Evolutionary conservation across 257 asterid species (phyloP).

Genomic region (Nicotiana undulata): DNA sequence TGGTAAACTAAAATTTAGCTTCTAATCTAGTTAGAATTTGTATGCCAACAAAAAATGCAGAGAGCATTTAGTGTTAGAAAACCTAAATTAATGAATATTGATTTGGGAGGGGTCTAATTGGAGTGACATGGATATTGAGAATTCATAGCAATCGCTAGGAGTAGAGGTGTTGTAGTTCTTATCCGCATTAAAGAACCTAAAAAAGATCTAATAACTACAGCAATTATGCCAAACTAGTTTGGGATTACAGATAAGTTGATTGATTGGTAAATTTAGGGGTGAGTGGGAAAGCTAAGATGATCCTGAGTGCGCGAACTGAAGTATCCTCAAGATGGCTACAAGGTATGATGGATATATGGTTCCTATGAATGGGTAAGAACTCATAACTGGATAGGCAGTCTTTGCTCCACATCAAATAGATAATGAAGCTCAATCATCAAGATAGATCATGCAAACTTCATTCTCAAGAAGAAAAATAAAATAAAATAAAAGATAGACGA

Average conservation of each 20-base stretch:
- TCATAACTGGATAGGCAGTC: background rate
- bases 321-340: background rate
- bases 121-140: too few species aligned
- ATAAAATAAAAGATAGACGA: too few species aligned
- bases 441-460: background rate
- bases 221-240: background rate
- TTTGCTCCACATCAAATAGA: background rate
- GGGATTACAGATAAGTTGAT: background rate
- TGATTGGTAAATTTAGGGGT: background rate
- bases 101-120: too few species aligned
- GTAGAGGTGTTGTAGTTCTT: background rate
- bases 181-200: background rate
- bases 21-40: too few species aligned
- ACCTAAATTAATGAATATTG: too few species aligned
- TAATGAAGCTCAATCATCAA: background rate
- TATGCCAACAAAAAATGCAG: too few species aligned
- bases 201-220: background rate
- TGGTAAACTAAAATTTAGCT: too few species aligned
- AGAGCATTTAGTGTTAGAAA: too few species aligned
- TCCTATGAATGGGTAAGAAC: background rate
- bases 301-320: background rate
- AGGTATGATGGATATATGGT: background rate
- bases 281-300: background rate
- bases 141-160: too few species aligned
- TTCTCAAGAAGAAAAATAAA: too few species aligned